Conservation (phyloP, 495 filamentous ascomycete species). For the Penicillium steckii region DNA sequence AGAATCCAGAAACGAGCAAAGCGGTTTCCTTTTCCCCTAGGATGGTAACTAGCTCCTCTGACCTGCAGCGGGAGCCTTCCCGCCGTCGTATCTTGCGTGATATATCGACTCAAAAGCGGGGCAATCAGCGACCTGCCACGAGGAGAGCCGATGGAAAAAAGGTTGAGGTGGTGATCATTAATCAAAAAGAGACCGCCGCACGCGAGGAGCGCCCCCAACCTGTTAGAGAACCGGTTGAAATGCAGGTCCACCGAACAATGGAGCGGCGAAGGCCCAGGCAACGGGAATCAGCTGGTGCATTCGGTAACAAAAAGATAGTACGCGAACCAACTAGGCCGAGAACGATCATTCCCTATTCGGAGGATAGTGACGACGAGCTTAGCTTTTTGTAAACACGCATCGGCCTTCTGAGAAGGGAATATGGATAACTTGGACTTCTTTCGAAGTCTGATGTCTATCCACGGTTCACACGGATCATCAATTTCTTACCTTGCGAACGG, state of each 20-base stretch:
- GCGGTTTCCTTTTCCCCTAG: background rate
- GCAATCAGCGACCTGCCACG: background rate
- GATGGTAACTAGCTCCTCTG: slow-evolving; percentile 5
- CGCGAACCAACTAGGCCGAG: background rate
- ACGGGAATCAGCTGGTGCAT: slow-evolving; percentile 2
- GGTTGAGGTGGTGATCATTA: slow-evolving; percentile 42
- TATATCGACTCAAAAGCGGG: slow-evolving; percentile 10
- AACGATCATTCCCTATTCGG: slow-evolving; percentile 29
- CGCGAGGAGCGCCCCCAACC: background rate
- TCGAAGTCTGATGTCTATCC: background rate
- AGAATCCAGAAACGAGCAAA: slow-evolving; percentile 1
- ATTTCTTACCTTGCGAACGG: slow-evolving; percentile 4
- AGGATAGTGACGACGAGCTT: slow-evolving; percentile 44
- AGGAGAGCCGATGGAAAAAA: slow-evolving; percentile 9
- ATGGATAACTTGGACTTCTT: background rate
- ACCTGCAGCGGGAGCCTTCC: slow-evolving; percentile 6
- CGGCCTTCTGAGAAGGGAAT: background rate
- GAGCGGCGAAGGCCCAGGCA: slow-evolving; percentile 20
- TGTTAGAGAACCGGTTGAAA: slow-evolving; percentile 9
- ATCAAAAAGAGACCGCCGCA: slow-evolving; percentile 13
- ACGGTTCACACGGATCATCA: background rate
- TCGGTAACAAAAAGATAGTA: background rate
- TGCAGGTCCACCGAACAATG: slow-evolving; percentile 18
- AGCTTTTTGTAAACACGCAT: slow-evolving; percentile 34
- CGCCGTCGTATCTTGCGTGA: slow-evolving; percentile 19